Conservation (phyloP, 257 asterid genomes). For the Nicotiana attenuata region DNA sequence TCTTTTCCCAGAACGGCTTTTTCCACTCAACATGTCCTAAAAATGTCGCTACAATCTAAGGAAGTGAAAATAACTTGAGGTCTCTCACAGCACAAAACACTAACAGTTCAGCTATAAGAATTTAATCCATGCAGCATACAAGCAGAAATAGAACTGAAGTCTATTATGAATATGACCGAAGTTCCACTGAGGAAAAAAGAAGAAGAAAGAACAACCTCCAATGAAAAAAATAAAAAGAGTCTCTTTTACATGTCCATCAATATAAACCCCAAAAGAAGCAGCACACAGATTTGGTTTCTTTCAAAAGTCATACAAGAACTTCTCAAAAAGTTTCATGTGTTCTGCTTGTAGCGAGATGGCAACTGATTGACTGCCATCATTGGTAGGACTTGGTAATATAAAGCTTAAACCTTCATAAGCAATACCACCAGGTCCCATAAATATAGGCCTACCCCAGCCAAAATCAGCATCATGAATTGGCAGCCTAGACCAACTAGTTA, state of each 20-base stretch:
- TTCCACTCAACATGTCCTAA: not conserved
- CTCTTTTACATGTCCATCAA: not conserved
- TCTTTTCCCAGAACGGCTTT: not conserved
- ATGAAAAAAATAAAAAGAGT: not conserved
- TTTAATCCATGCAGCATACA: not conserved
- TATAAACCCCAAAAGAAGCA: not conserved
- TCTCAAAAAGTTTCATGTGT: constrained; percentile 75
- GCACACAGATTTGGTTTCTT: not conserved
- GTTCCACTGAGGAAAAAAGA: not conserved
- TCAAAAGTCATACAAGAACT: constrained; percentile 61
- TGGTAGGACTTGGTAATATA: constrained; percentile 57
- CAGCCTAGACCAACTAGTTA: constrained; percentile 82
- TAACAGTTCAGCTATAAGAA: not conserved
- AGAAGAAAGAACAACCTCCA: not conserved
- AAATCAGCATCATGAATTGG: constrained; percentile 89
- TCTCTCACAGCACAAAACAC: not conserved
- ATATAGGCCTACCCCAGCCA: constrained; percentile 84
- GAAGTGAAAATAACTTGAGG: not conserved
- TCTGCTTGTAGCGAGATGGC: constrained; percentile 67
- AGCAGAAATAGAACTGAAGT: constrained; percentile 3
- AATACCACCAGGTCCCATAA: constrained; percentile 92
- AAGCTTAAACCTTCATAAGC: constrained; percentile 83
- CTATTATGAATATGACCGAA: not conserved
- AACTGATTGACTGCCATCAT: constrained; percentile 71
- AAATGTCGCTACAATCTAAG: not conserved